phyloP scores from a whole-genome alignment of 2,329 filamentous ascomycete species.

The Hypomyces rosellus region DNA sequence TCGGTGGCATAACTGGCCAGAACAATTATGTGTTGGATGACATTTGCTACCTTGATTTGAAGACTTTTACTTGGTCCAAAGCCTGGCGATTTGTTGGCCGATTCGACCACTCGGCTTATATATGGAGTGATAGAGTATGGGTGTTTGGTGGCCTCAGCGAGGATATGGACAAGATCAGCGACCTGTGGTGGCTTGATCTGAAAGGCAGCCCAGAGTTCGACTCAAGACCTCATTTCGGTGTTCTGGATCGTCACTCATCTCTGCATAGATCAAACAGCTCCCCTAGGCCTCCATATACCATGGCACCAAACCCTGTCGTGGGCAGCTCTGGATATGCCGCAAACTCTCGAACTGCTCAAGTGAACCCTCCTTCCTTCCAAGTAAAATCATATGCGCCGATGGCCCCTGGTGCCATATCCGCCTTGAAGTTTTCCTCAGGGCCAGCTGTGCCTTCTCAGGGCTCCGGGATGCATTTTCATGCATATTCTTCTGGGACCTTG shows the following conservation, averaged over 20 bases:
- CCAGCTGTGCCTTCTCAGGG: conserved; percentile 81
- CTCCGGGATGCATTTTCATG: conserved; percentile 89
- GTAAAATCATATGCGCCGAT: conserved; percentile 71
- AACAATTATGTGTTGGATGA: conserved; percentile 92
- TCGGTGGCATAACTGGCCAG: conserved; percentile 90
- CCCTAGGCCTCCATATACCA: conserved; percentile 46
- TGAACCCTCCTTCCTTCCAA: conserved; percentile 60
- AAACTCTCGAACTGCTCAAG: conserved; percentile 61
- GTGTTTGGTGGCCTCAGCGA: conserved; percentile 92
- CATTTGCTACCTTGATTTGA: conserved; percentile 92
- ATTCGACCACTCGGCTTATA: conserved; percentile 92
- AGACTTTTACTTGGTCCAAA: conserved; percentile 96
- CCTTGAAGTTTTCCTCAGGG: conserved; percentile 76
- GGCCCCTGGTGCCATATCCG: conserved; percentile 83
- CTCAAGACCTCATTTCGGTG: conserved; percentile 53
- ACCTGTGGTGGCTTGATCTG: conserved; percentile 95
- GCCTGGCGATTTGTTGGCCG: conserved; percentile 92
- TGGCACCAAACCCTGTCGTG: conserved; percentile 44
- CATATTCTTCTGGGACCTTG: conserved; percentile 86
- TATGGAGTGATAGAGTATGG: conserved; percentile 89
- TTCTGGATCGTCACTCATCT: conserved; percentile 41
- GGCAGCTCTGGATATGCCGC: conserved; percentile 60
- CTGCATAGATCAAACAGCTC: conserved; percentile 40
- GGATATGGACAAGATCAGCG: conserved; percentile 94
- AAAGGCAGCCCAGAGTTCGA: conserved; percentile 85